Evolutionary conservation across 179 eudicot genomes (phyloP).

Genomic region (Heliamphora pulchella): DNA sequence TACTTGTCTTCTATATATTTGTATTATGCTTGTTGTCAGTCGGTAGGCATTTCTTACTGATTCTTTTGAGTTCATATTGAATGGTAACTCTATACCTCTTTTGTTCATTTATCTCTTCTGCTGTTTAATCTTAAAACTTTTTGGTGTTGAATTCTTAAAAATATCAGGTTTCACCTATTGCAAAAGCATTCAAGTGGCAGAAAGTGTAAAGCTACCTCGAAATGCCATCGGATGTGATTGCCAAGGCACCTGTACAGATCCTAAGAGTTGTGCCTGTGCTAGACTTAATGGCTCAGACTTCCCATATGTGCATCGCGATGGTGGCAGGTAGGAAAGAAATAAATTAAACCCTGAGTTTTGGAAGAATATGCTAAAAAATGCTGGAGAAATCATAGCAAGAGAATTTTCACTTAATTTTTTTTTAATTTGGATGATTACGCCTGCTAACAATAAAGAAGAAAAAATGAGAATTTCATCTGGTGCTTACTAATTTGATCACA

Average conservation of each 20-base stretch:
- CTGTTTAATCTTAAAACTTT: constrained; percentile 2
- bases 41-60: background rate
- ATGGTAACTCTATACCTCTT: background rate
- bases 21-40: background rate
- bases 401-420: background rate
- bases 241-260: constrained; percentile 48
- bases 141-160: constrained; percentile 8
- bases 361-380: background rate
- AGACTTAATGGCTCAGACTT: constrained; percentile 73
- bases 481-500: background rate
- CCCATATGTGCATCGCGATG: constrained; percentile 74
- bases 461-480: background rate
- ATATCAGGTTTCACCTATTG: constrained; percentile 52
- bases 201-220: constrained; percentile 42
- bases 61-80: background rate
- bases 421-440: background rate
- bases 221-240: constrained; percentile 61
- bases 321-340: constrained; percentile 64
- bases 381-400: background rate
- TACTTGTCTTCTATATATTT: background rate
- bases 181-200: constrained; percentile 39
- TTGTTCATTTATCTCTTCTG: background rate
- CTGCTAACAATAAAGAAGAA: background rate
- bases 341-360: background rate
- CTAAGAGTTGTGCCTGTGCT: constrained; percentile 70